Evolutionary conservation across 176 grass and related monocot genomes (phyloP), one percentile per base, ranked within the genome.

Genomic region (Bromus sterilis): DNA sequence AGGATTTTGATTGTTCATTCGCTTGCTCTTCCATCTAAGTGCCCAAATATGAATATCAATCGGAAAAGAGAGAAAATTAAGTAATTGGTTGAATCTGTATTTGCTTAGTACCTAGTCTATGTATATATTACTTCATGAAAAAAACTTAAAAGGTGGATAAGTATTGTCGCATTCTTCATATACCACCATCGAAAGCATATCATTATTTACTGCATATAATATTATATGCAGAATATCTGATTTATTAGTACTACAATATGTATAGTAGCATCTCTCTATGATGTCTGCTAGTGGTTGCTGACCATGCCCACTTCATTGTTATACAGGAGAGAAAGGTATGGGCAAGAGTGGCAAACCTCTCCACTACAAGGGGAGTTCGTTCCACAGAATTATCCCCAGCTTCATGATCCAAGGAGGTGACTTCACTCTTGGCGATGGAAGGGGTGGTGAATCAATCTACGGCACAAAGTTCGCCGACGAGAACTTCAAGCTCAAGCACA

Each of bases 341-440:
- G 97, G 93, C 30, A 87, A 93, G 64, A 99, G 93, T 35, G 93
- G 97, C 51, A 99, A 99, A 70, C 67, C 90, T 64, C 91, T 99
- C 78, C 93, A 99, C 87, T 99, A 80, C 84, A 99, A 99, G 85
- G 97, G 97, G 78, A 95, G 93, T 56, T 6, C 67, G 36, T 96
- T 99, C 82, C 93, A 99, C 85, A 95, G 97, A 84, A 87, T 99
- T 82, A 99, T 99, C 33, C 97, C 97, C 28, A 95, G 93, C 72
- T 99, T 99, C 80, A 99, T 99, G 97, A 82, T 99, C 67, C 97
- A 99, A 80, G 97, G 97, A 84, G 97, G 97, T 26, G 97, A 99
- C 82, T 99, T 99, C 78, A 99, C 97, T 25, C 93, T 88, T 48
- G 97, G 97, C 8, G 88, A 99, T 75, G 97, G 97, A 74, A 93